Evolutionary conservation across 176 grass and related monocot species (phyloP).

Genomic region (Thalia dealbata): DNA sequence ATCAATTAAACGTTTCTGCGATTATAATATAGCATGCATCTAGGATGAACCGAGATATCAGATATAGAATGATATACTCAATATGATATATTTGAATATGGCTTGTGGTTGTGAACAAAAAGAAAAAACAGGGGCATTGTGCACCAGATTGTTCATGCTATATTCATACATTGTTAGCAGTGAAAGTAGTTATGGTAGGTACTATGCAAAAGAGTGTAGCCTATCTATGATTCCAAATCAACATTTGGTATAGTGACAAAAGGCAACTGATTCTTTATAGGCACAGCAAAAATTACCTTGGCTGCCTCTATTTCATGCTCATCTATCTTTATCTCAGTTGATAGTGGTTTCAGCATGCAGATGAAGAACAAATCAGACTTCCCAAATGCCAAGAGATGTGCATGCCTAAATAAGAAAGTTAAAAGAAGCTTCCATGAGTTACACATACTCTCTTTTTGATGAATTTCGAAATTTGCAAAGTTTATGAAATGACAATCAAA

Average conservation of each 20-base stretch:
- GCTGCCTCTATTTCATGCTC: constrained; percentile 81
- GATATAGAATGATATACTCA: too few species aligned
- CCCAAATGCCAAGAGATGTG: constrained; percentile 72
- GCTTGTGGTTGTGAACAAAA: too few species aligned
- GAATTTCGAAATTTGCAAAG: background rate
- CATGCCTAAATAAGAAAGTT: constrained; percentile 43
- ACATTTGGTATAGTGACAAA: background rate
- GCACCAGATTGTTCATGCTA: too few species aligned
- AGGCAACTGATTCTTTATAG: background rate
- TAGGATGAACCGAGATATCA: too few species aligned
- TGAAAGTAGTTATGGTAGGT: too few species aligned
- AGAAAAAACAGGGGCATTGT: too few species aligned
- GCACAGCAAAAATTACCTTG: constrained; percentile 38
- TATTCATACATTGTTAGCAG: too few species aligned
- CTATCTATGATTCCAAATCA: background rate
- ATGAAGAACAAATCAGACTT: constrained; percentile 98
- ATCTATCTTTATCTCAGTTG: constrained; percentile 76
- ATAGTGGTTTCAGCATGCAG: constrained; percentile 82
- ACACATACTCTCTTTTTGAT: background rate
- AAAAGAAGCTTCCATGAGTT: constrained; percentile 1
- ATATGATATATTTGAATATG: too few species aligned
- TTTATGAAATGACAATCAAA: background rate
- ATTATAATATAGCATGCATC: too few species aligned
- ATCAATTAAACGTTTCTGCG: too few species aligned
- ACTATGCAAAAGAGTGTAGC: too few species aligned